Percentiles rank a stretch among this genome's conserved stretches.
Evolutionary conservation across 805 yeast genomes (phyloP).

Genomic region (Yamadazyma paraphyllophila): DNA sequence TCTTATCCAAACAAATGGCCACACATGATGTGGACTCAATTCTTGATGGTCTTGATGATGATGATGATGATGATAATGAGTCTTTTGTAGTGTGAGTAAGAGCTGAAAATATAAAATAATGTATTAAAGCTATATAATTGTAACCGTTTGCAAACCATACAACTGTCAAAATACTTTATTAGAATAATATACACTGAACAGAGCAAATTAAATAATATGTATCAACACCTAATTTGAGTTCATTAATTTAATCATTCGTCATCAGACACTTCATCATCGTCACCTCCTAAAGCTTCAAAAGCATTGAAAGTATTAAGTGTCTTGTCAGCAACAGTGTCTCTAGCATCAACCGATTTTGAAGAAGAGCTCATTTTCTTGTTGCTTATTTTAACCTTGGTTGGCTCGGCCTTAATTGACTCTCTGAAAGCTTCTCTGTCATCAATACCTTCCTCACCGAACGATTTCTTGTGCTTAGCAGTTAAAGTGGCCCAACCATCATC

Average conservation of each 20-base stretch:
- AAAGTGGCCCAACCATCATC: conserved; percentile 84
- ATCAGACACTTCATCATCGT: conserved; percentile 39
- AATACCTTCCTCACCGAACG: conserved; percentile 43
- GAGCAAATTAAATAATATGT: not conserved
- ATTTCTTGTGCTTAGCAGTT: conserved; percentile 41
- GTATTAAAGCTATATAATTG: no score
- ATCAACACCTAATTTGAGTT: not conserved
- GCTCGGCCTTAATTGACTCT: conserved; percentile 41
- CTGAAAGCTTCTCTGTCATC: conserved; percentile 47
- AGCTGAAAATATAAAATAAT: not conserved
- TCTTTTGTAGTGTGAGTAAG: conserved; percentile 18
- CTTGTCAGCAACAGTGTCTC: conserved; percentile 68
- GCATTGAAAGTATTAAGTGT: conserved; percentile 72
- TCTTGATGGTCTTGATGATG: conserved; percentile 32
- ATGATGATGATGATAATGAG: conserved; percentile 36
- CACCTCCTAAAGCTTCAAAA: conserved; percentile 72
- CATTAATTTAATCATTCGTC: conserved; percentile 6
- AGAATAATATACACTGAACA: conserved; percentile 4
- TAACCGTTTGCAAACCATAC: not conserved
- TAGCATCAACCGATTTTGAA: conserved; percentile 69
- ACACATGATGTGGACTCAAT: conserved; percentile 34
- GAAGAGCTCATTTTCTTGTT: conserved; percentile 73
- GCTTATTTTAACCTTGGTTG: conserved; percentile 61
- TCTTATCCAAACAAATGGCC: conserved; percentile 30
- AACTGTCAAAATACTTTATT: not conserved